phyloP scores from a whole-genome alignment of 805 yeast genomes.

The Monosporozyma aquatica region DNA sequence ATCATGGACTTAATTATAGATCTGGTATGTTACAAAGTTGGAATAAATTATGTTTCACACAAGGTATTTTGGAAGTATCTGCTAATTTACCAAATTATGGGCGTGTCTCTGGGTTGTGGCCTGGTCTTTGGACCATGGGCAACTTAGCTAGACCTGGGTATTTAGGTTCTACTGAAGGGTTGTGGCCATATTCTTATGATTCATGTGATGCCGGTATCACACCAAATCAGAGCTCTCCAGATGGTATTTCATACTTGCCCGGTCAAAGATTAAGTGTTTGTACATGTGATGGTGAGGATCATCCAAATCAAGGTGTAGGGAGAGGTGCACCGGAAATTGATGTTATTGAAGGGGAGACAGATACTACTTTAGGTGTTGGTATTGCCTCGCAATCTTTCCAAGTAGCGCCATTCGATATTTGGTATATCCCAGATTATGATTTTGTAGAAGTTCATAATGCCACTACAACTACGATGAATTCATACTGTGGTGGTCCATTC shows the following conservation, averaged over 20 bases:
- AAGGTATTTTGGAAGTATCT: slow-evolving; percentile 69
- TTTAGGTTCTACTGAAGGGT: slow-evolving; percentile 79
- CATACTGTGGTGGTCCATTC: slow-evolving; percentile 85
- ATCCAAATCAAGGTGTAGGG: slow-evolving; percentile 81
- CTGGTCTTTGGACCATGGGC: slow-evolving; percentile 93
- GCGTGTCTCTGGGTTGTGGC: slow-evolving; percentile 80
- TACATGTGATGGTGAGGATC: slow-evolving; percentile 74
- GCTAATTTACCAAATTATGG: slow-evolving; percentile 77
- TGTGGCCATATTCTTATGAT: slow-evolving; percentile 89
- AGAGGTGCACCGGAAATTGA: slow-evolving; percentile 97
- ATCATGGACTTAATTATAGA: slow-evolving; percentile 72
- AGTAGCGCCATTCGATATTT: slow-evolving; percentile 87
- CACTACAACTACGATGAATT: slow-evolving; percentile 72
- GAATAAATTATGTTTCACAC: slow-evolving; percentile 85
- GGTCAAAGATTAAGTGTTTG: slow-evolving; percentile 76
- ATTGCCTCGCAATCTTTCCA: slow-evolving; percentile 89
- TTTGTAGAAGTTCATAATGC: slow-evolving; percentile 64
- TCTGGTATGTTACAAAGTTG: slow-evolving; percentile 90
- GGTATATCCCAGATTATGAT: slow-evolving; percentile 87
- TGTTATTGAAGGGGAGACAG: slow-evolving; percentile 76
- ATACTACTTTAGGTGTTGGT: slow-evolving; percentile 46
- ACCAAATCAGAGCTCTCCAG: slow-evolving; percentile 82
- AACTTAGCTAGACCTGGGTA: slow-evolving; percentile 90
- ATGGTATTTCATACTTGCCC: slow-evolving; percentile 78
- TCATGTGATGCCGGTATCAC: slow-evolving; percentile 91